These are phyloP conservation scores for Mortierella claussenii DNA, from an alignment of 192 early-diverging fungal genomes.

Conservation along the genomic window DNA sequence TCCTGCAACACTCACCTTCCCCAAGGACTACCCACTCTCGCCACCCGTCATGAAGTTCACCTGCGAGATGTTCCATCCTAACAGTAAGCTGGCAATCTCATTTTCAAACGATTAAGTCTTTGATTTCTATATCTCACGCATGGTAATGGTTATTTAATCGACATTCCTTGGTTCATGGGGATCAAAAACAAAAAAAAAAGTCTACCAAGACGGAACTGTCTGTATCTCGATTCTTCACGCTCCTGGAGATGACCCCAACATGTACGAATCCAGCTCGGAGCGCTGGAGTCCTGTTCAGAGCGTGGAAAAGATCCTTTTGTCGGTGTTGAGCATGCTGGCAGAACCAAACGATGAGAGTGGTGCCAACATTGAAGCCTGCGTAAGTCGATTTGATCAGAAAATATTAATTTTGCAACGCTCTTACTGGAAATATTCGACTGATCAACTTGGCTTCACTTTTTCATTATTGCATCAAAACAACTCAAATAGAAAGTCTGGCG, in stretches of 20 bases:
- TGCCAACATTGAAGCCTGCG: slow-evolving; percentile 97
- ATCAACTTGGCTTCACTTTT: too few species aligned
- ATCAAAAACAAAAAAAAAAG: too few species aligned
- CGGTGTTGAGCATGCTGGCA: slow-evolving; percentile 95
- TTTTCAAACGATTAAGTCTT: slow-evolving; percentile 1
- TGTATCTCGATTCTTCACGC: slow-evolving; percentile 99
- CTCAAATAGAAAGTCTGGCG: slow-evolving; percentile 87
- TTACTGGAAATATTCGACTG: too few species aligned
- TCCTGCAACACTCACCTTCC: slow-evolving; percentile 87
- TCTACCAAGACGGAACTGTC: slow-evolving; percentile 95
- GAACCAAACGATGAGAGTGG: slow-evolving; percentile 99
- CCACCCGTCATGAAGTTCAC: slow-evolving; percentile 98
- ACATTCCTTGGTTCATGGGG: too few species aligned
- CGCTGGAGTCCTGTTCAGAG: slow-evolving; percentile 98
- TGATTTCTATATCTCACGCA: neutral
- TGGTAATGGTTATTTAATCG: too few species aligned
- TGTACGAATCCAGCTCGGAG: slow-evolving; percentile 96
- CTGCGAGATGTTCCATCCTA: slow-evolving; percentile 94
- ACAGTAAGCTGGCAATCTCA: slow-evolving; percentile 57
- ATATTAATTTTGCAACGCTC: too few species aligned
- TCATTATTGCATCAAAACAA: neutral
- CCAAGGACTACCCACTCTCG: slow-evolving; percentile 94
- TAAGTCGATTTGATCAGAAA: slow-evolving; percentile 63
- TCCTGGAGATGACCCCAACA: slow-evolving; percentile 97
- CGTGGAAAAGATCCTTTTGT: slow-evolving; percentile 97